These are phyloP conservation scores for Canavalia gladiata DNA, from an alignment of 306 rosid species.

Conservation along the genomic window DNA sequence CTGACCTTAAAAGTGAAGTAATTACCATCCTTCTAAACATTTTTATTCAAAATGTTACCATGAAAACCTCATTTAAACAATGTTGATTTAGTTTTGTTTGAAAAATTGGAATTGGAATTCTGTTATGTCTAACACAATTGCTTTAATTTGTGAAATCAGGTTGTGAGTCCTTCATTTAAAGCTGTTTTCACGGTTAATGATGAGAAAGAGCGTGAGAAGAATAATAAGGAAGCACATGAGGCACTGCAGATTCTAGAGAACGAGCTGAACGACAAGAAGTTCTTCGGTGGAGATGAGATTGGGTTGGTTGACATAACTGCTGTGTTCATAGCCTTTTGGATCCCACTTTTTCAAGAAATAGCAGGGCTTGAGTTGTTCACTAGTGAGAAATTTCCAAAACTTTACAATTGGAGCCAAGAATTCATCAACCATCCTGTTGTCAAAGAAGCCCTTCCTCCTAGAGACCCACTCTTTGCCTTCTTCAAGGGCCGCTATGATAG, in stretches of 20 bases:
- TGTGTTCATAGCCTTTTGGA: conserved; percentile 53
- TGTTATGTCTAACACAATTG: not conserved
- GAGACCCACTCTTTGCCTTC: conserved; percentile 41
- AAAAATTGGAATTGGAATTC: no score
- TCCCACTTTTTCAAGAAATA: conserved; percentile 46
- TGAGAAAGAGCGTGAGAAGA: conserved; percentile 51
- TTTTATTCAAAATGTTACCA: no score
- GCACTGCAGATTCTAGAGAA: conserved; percentile 49
- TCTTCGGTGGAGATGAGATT: conserved; percentile 62
- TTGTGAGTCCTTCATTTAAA: conserved; percentile 6
- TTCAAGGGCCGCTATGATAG: not conserved
- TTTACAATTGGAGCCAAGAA: conserved; percentile 55
- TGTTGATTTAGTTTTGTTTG: no score
- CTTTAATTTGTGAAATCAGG: not conserved
- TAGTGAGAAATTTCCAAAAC: conserved; percentile 50
- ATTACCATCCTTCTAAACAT: no score
- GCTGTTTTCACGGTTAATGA: conserved; percentile 19
- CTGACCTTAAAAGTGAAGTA: no score
- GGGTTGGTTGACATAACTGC: conserved; percentile 61
- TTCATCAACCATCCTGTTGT: conserved; percentile 40
- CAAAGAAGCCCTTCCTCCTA: conserved; percentile 50
- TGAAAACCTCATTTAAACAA: no score
- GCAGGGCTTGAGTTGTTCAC: conserved; percentile 48
- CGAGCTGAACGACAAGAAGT: conserved; percentile 55
- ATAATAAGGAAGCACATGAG: conserved; percentile 46